Base-by-base conservation (phyloP, 352 stramenopile genomes). In the Globisporangium takayamanum region DNA sequence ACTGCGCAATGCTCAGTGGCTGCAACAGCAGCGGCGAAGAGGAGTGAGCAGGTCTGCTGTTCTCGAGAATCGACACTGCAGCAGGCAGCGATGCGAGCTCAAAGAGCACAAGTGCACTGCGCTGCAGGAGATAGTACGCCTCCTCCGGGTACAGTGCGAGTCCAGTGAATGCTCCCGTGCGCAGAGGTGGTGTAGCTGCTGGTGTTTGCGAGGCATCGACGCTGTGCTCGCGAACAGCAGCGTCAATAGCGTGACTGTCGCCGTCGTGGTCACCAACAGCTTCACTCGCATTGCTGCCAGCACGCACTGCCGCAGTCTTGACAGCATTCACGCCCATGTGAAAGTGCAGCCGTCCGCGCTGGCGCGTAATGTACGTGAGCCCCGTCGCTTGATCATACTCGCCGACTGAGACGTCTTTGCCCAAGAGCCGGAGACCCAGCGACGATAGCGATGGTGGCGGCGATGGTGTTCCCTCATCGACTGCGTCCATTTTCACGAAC, bases 61-160 rank as follows among this genome's bases (percentile, higher is more conserved):
- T 33, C 28, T 3, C 28, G 28, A 33, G 28, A 6, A 33, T 33
- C 28, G 28, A 33, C 28, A 3, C 28, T 33, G 28, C 3, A 33
- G 14, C 20, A 33, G 18, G 28, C 14, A 2, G 18, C 45, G 42
- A 22, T 15, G 59, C 53, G n/a, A 74, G 57, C 22, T 70, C 58
- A 63, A 73, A 79, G 39, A 93, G 56, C 2, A 65, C 57, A 4
- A 91, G 48, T 0, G 78, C 80, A 0, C 69, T 67, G 39, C 78
- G 74, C 20, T 86, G 74, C 20, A 84, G 46, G n/a, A 93, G 59
- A 45, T 84, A 93, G 50, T 73, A 71, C 15, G 77, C 71, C 59
- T 93, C 84, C 50, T 93, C 84, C 0, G 78, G 72, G 44, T 84
- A 89, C 46, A 93, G 62, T 20, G 79, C 79, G 18, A 86, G 62